A percentile compares a stretch with the other conserved stretches of the same genome.
Evolutionary conservation across 2,329 filamentous ascomycete species (phyloP).

Genomic region (Venturia carpophila): DNA sequence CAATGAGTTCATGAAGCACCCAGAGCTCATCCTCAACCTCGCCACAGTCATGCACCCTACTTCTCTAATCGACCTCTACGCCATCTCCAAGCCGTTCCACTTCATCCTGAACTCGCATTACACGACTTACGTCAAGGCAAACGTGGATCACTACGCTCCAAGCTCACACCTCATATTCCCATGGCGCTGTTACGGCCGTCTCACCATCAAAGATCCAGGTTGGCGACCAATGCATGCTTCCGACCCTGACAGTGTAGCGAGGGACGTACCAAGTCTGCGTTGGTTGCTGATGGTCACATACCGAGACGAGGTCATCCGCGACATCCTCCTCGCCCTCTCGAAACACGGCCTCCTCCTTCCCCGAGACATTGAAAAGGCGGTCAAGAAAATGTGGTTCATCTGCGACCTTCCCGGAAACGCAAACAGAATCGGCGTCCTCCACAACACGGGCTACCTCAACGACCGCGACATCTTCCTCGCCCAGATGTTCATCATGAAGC

Average conservation of each 20-base stretch:
- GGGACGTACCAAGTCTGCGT: slow-evolving; percentile 52
- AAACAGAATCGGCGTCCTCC: slow-evolving; percentile 48
- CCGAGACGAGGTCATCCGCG: slow-evolving; percentile 48
- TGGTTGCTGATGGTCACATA: slow-evolving; percentile 62
- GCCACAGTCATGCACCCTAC: slow-evolving; percentile 25
- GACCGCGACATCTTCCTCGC: slow-evolving; percentile 53
- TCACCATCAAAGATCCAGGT: slow-evolving; percentile 54
- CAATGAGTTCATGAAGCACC: slow-evolving; percentile 26
- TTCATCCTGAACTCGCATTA: slow-evolving; percentile 40
- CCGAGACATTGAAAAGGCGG: slow-evolving; percentile 1
- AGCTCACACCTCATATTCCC: slow-evolving; percentile 51
- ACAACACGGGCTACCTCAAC: slow-evolving; percentile 47
- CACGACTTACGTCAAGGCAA: slow-evolving; percentile 50
- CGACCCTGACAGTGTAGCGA: slow-evolving; percentile 31
- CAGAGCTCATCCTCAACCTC: slow-evolving; percentile 32
- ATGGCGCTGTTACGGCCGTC: slow-evolving; percentile 50
- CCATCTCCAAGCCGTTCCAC: slow-evolving; percentile 35
- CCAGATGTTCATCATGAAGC: slow-evolving; percentile 61
- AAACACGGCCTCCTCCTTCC: slow-evolving; percentile 52
- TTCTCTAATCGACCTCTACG: slow-evolving; percentile 28
- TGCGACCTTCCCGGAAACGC: slow-evolving; percentile 57
- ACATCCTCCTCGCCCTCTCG: slow-evolving; percentile 57
- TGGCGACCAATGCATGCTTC: slow-evolving; percentile 34
- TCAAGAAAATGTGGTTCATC: slow-evolving; percentile 60
- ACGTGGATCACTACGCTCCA: slow-evolving; percentile 48